These are phyloP conservation scores for Neurospora sublineolata DNA, from an alignment of 495 filamentous ascomycete genomes.

Conservation along the genomic window DNA sequence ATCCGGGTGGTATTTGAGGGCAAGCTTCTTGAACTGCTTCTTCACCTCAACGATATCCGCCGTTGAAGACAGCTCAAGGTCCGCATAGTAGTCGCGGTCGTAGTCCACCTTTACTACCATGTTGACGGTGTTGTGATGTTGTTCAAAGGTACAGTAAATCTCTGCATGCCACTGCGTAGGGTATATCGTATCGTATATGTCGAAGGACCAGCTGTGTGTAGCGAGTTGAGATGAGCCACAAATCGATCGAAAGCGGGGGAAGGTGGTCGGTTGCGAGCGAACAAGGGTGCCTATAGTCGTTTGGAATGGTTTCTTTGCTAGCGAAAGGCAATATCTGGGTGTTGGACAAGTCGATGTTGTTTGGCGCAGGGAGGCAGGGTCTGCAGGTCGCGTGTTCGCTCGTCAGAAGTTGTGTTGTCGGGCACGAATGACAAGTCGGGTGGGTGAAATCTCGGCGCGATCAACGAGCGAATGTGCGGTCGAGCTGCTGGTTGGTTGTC, in stretches of 20 bases:
- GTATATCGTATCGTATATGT: background rate
- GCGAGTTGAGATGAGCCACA: background rate
- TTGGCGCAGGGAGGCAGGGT: background rate
- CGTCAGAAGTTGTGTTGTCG: background rate
- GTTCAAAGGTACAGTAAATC: background rate
- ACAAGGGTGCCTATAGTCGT: background rate
- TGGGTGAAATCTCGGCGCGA: background rate
- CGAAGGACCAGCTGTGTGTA: background rate
- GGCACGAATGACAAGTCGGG: background rate
- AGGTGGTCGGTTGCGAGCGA: background rate
- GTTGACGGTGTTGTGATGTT: constrained; percentile 18
- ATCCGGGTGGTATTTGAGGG: constrained; percentile 79
- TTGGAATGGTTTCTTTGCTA: background rate
- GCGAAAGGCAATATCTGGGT: background rate
- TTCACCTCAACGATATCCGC: constrained; percentile 65
- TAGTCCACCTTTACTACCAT: constrained; percentile 65
- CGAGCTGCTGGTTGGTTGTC: background rate
- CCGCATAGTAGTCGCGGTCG: constrained; percentile 73
- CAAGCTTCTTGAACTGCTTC: constrained; percentile 77
- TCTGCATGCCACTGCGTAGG: background rate
- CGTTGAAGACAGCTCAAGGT: constrained; percentile 54
- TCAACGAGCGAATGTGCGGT: background rate
- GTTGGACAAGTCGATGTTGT: background rate
- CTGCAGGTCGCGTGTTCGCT: background rate
- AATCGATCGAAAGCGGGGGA: background rate